These are phyloP conservation scores for Dipsacomyces acuminosporus DNA, from an alignment of 371 early-diverging fungal genomes.

Conservation along the genomic window DNA sequence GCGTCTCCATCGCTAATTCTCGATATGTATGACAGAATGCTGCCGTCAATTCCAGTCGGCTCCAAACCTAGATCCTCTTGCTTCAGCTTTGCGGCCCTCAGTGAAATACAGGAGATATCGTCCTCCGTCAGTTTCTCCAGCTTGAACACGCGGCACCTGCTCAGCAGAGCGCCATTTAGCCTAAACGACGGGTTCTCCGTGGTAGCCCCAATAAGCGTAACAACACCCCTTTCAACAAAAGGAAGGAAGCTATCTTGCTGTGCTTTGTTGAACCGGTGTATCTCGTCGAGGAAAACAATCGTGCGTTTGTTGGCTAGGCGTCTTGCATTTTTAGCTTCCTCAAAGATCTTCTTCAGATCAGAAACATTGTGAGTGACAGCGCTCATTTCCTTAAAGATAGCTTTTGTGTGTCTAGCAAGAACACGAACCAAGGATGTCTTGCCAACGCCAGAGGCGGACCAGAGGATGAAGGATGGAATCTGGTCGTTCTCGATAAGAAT, in stretches of 20 bases:
- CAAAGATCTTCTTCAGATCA: conserved; percentile 70
- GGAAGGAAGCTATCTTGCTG: conserved; percentile 87
- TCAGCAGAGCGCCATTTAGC: conserved; percentile 74
- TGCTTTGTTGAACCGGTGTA: conserved; percentile 82
- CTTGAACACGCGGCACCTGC: conserved; percentile 73
- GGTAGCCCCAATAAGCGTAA: conserved; percentile 77
- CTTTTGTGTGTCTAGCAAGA: conserved; percentile 59
- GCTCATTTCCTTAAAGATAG: conserved; percentile 65
- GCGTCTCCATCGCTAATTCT: conserved; percentile 59
- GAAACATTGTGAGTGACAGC: conserved; percentile 65
- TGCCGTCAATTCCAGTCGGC: conserved; percentile 15
- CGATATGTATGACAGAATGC: conserved; percentile 18
- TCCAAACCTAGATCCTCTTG: conserved; percentile 25
- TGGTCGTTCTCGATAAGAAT: conserved; percentile 58
- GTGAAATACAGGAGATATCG: conserved; percentile 58
- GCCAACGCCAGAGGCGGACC: conserved; percentile 84
- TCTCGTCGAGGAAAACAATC: conserved; percentile 81
- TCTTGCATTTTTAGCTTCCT: conserved; percentile 61
- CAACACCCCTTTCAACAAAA: conserved; percentile 71
- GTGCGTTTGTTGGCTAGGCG: conserved; percentile 59
- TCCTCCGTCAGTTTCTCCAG: conserved; percentile 58
- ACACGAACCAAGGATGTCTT: conserved; percentile 78
- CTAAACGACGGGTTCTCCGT: conserved; percentile 91
- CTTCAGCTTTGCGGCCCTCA: conserved; percentile 51
- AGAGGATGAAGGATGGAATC: conserved; percentile 64